phyloP scores from a whole-genome alignment of 2,329 filamentous ascomycete species.

The Calonectria pseudoreteaudii region DNA sequence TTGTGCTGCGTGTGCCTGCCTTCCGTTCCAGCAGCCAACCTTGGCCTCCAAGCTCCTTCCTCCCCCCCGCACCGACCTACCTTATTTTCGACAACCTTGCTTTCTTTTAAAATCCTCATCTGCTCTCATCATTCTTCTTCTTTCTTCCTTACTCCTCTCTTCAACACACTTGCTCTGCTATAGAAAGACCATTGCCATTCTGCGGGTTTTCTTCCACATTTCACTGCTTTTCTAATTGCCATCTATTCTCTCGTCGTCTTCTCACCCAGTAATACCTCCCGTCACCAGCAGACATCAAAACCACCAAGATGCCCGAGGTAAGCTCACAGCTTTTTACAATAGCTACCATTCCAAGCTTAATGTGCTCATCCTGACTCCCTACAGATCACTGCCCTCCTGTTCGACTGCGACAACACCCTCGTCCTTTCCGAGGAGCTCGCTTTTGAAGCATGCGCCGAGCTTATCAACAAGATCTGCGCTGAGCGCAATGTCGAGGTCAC shows the following conservation, averaged over 20 bases:
- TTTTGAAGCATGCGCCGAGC: constrained; percentile 89
- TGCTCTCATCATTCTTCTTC: constrained; percentile 22
- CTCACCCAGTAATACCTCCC: neutral
- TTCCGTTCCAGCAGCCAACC: neutral
- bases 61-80: constrained; percentile 16
- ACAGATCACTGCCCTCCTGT: constrained; percentile 76
- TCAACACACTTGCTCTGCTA: constrained; percentile 20
- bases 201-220: neutral
- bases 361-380: constrained; percentile 9
- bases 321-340: neutral
- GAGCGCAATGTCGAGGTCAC: constrained; percentile 71
- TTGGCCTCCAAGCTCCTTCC: neutral
- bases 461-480: constrained; percentile 87
- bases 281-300: neutral
- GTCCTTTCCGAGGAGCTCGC: constrained; percentile 91
- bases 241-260: neutral
- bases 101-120: constrained; percentile 23
- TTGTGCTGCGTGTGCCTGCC: neutral
- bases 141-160: constrained; percentile 23
- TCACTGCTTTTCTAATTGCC: constrained; percentile 3
- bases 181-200: neutral
- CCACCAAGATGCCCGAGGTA: constrained; percentile 25
- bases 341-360: neutral
- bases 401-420: constrained; percentile 91
- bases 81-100: constrained; percentile 19